Percentiles rank a stretch among this genome's conserved stretches.
phyloP scores from a whole-genome alignment of 1,139 yeast genomes.

The Nakaseomyces kungkrabaensis region DNA sequence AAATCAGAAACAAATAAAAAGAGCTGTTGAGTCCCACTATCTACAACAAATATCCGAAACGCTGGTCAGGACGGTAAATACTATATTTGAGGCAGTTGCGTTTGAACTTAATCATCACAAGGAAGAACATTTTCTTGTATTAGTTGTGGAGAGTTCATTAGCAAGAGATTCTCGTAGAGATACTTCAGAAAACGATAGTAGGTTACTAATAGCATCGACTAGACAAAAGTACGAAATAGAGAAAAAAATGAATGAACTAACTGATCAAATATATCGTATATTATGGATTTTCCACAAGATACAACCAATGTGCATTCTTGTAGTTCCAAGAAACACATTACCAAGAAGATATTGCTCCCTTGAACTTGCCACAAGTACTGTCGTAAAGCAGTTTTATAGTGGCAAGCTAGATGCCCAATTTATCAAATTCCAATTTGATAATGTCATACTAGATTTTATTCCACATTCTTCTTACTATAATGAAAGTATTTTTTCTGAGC shows the following conservation, averaged over 20 bases:
- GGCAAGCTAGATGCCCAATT: conserved; percentile 70
- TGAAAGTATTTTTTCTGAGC: conserved; percentile 30
- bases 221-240: conserved; percentile 17
- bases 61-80: conserved; percentile 69
- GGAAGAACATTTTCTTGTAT: conserved; percentile 73
- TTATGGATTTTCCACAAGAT: conserved; percentile 57
- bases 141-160: conserved; percentile 76
- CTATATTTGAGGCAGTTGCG: conserved; percentile 82
- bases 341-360: conserved; percentile 49
- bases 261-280: conserved; percentile 63
- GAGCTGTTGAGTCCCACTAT: conserved; percentile 44
- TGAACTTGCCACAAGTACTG: conserved; percentile 89
- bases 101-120: conserved; percentile 77
- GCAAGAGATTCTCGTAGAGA: conserved; percentile 30
- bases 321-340: conserved; percentile 70
- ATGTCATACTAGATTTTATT: conserved; percentile 27
- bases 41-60: conserved; percentile 66
- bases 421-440: conserved; percentile 52
- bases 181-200: neutral
- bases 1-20: conserved; percentile 4
- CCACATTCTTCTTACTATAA: conserved; percentile 28
- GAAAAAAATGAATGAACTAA: conserved; percentile 43
- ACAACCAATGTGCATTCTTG: conserved; percentile 70
- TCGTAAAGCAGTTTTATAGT: conserved; percentile 68
- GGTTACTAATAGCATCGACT: conserved; percentile 5